Conservation (phyloP, 2,329 filamentous ascomycete species). For the Monilinia laxa region DNA sequence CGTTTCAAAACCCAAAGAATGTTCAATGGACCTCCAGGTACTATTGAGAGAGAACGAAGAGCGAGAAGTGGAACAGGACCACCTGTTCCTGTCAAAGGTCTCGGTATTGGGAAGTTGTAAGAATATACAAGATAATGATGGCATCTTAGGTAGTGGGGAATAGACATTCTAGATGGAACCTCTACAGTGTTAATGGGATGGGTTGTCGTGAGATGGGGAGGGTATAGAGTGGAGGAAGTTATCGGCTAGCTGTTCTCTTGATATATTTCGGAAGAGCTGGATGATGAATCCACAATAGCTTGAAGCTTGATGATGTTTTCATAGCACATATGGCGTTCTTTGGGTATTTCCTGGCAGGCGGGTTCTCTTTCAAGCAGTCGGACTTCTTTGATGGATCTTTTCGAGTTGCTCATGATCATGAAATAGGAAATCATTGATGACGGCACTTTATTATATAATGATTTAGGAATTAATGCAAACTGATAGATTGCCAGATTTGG, state of each 20-base stretch:
- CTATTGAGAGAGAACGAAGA: constrained; percentile 45
- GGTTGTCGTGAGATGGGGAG: constrained; percentile 7
- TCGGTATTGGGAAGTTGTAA: constrained; percentile 24
- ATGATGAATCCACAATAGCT: background rate
- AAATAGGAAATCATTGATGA: constrained; percentile 20
- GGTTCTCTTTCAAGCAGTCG: constrained; percentile 4
- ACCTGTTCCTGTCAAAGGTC: constrained; percentile 33
- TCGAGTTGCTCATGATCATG: constrained; percentile 9
- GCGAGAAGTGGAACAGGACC: constrained; percentile 46
- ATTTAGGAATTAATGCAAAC: constrained; percentile 26
- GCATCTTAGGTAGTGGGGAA: background rate
- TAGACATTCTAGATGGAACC: constrained; percentile 3
- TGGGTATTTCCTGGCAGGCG: constrained; percentile 19
- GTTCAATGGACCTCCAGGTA: constrained; percentile 44
- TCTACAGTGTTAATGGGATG: background rate
- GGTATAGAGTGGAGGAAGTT: constrained; percentile 2
- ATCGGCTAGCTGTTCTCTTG: background rate
- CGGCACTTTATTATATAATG: constrained; percentile 24
- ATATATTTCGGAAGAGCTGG: constrained; percentile 5
- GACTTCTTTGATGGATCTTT: background rate
- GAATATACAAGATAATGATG: constrained; percentile 28
- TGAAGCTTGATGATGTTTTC: constrained; percentile 11
- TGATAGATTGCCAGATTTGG: background rate
- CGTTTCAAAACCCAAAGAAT: constrained; percentile 54
- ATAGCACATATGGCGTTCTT: constrained; percentile 19